A percentile compares a stretch with the other conserved stretches of the same genome.
Conservation (phyloP, 2,329 filamentous ascomycete genomes). For the Fusarium sp. region DNA sequence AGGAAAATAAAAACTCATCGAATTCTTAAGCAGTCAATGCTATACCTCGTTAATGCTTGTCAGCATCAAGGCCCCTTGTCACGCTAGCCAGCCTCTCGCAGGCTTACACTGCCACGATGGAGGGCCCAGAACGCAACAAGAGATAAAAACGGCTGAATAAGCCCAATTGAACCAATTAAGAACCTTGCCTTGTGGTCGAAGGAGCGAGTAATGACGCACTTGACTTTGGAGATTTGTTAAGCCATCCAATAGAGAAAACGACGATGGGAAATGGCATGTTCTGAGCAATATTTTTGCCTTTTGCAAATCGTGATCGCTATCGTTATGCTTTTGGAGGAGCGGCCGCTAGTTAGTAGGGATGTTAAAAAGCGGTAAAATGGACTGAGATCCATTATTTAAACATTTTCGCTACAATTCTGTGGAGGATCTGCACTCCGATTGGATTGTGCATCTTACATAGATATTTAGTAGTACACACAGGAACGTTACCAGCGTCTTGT, state of each 20-base stretch:
- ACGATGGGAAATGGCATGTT: not conserved
- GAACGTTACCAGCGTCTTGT: too few species aligned
- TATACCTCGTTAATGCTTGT: not conserved
- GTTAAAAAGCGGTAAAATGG: not conserved
- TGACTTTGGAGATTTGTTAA: not conserved
- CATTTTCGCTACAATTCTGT: too few species aligned
- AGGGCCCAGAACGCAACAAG: not conserved
- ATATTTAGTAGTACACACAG: too few species aligned
- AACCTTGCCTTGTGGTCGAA: not conserved
- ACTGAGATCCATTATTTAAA: not conserved
- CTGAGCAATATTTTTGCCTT: not conserved
- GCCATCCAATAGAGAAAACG: not conserved
- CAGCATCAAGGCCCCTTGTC: slow-evolving; percentile 8
- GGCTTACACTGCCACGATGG: slow-evolving; percentile 1
- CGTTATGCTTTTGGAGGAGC: not conserved
- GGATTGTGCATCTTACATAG: too few species aligned
- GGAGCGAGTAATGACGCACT: slow-evolving; percentile 18
- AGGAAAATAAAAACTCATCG: not conserved
- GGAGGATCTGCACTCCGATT: too few species aligned
- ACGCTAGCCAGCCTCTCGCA: slow-evolving; percentile 9
- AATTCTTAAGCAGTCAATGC: not conserved
- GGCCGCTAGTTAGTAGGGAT: not conserved
- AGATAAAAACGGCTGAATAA: slow-evolving; percentile 10
- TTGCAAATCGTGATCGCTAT: not conserved
- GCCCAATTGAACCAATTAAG: not conserved